These are phyloP conservation scores for Tetracladium marchalianum DNA, from an alignment of 495 filamentous ascomycete species.

Conservation along the genomic window DNA sequence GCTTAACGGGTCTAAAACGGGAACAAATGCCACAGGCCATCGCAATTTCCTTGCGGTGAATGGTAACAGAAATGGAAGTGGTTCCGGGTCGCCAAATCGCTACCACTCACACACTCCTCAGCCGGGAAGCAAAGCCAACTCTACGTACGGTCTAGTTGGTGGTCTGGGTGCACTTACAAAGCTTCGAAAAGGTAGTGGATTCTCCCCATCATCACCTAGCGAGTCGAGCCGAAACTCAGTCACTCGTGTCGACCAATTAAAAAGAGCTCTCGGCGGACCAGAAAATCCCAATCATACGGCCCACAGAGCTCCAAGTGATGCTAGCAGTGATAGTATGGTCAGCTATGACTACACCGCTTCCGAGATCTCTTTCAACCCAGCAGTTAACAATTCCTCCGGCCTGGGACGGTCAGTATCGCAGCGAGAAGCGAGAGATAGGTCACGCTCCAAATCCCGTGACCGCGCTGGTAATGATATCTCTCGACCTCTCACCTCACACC, in stretches of 20 bases:
- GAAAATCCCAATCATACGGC: conserved; percentile 19
- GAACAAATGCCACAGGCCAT: conserved; percentile 35
- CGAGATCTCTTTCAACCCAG: conserved; percentile 40
- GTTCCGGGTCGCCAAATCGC: conserved; percentile 5
- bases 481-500: conserved; percentile 39
- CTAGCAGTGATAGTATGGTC: conserved; percentile 47
- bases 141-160: conserved; percentile 20
- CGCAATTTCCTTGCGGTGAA: conserved; percentile 49
- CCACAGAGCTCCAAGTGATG: conserved; percentile 27
- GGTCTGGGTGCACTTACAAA: conserved; percentile 17
- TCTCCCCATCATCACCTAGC: conserved; percentile 42
- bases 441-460: conserved; percentile 27
- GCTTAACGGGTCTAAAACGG: conserved; percentile 61
- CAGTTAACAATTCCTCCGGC: not conserved
- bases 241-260: conserved; percentile 81
- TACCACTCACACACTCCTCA: not conserved
- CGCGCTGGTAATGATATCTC: conserved; percentile 22
- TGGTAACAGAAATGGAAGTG: conserved; percentile 27
- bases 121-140: conserved; percentile 8
- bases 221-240: conserved; percentile 54
- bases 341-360: conserved; percentile 45
- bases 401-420: conserved; percentile 16
- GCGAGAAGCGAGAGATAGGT: conserved; percentile 6
- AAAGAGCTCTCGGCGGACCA: conserved; percentile 54
- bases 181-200: conserved; percentile 26